Conservation (phyloP, 2,329 filamentous ascomycete species). For the Nemania bipapillata region DNA sequence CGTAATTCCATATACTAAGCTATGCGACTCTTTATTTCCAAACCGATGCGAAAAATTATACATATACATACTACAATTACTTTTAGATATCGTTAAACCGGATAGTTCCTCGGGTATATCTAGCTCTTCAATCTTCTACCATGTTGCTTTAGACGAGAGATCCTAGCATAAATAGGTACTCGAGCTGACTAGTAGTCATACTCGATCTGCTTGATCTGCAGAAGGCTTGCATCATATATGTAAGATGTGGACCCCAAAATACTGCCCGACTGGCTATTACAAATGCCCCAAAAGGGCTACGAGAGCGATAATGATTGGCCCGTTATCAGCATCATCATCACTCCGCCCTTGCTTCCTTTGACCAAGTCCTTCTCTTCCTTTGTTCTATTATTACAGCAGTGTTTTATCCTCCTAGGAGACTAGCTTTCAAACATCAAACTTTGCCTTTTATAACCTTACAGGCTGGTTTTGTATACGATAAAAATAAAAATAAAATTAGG, state of each 20-base stretch:
- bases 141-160: too few species aligned
- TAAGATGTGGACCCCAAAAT: background rate
- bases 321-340: background rate
- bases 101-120: too few species aligned
- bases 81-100: too few species aligned
- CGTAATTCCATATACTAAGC: background rate
- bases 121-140: too few species aligned
- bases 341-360: background rate
- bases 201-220: background rate
- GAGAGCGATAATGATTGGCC: conserved; percentile 20
- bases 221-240: background rate
- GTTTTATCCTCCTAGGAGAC: too few species aligned
- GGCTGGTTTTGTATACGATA: background rate
- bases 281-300: conserved; percentile 20
- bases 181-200: background rate
- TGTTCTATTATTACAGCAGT: background rate
- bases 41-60: background rate
- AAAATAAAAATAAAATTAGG: too few species aligned
- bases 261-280: background rate
- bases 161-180: too few species aligned
- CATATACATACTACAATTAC: too few species aligned
- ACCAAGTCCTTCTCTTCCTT: background rate
- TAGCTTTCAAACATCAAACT: background rate
- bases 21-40: background rate
- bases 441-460: background rate